Percentiles rank a stretch among this genome's conserved stretches.
Evolutionary conservation across 257 asterid species (phyloP).

Genomic region (Cruciata laevipes): DNA sequence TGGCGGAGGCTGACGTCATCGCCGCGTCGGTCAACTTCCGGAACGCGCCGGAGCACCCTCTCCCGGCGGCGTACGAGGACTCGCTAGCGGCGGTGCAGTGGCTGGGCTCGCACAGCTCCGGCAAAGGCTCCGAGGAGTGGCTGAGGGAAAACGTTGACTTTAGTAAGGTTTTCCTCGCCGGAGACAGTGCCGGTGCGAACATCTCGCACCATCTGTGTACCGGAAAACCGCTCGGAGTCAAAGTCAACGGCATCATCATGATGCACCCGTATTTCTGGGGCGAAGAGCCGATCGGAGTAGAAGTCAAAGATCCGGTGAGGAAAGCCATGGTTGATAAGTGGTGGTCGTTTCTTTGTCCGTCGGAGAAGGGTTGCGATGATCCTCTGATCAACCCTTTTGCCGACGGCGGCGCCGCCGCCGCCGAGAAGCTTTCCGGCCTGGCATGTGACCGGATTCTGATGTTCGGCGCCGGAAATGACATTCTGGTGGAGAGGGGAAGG

Average conservation of each 20-base stretch:
- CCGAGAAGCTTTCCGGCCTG: conserved; percentile 27
- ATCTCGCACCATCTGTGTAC: conserved; percentile 52
- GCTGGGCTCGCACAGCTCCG: conserved; percentile 27
- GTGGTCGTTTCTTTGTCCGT: conserved; percentile 67
- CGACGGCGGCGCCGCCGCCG: conserved; percentile 26
- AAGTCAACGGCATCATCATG: conserved; percentile 40
- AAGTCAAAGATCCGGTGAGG: conserved; percentile 36
- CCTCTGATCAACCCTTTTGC: conserved; percentile 64
- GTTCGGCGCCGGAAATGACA: conserved; percentile 62
- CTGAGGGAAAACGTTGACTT: conserved; percentile 41
- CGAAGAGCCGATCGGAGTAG: conserved; percentile 46
- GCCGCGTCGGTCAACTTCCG: conserved; percentile 52
- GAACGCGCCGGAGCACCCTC: conserved; percentile 61
- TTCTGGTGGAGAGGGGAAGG: conserved; percentile 60
- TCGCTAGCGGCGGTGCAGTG: conserved; percentile 55
- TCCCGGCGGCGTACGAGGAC: conserved; percentile 60
- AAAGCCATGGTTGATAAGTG: conserved; percentile 62
- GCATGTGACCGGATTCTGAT: conserved; percentile 35
- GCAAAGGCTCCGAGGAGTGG: conserved; percentile 28
- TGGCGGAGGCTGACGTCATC: conserved; percentile 33
- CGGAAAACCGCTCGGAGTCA: conserved; percentile 5
- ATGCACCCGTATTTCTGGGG: conserved; percentile 83
- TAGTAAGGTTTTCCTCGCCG: conserved; percentile 47
- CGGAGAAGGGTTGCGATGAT: conserved; percentile 50
- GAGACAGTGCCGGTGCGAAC: conserved; percentile 88